Evolutionary conservation across 179 eudicot species (phyloP).

Genomic region (Vitellaria paradoxa): DNA sequence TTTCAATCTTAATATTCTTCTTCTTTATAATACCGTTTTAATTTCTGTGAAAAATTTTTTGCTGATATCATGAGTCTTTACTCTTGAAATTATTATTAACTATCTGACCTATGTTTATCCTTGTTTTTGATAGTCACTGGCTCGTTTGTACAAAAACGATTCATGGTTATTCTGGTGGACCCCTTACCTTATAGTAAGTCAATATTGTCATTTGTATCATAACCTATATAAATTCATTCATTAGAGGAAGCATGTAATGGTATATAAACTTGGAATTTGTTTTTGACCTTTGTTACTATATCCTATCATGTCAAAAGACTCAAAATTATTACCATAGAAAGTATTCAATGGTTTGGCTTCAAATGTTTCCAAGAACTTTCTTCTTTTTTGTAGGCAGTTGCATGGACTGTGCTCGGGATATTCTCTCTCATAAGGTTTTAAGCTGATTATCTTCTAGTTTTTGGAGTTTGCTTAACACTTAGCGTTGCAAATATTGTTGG

Average conservation of each 20-base stretch:
- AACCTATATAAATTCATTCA: not conserved
- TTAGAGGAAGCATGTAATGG: not conserved
- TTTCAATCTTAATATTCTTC: not conserved
- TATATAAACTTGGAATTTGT: not conserved
- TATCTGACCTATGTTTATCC: not conserved
- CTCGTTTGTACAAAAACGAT: constrained; percentile 94
- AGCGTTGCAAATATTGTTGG: constrained; percentile 86
- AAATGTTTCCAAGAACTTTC: not conserved
- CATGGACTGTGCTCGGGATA: constrained; percentile 71
- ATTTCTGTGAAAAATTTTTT: not conserved
- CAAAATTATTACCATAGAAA: not conserved
- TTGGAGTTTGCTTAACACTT: constrained; percentile 90
- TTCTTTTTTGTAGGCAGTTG: constrained; percentile 61
- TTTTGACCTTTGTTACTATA: not conserved
- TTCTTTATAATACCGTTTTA: not conserved
- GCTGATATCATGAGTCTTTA: not conserved
- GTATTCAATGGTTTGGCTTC: not conserved
- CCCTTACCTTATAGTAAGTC: constrained; percentile 73
- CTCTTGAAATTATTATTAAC: not conserved
- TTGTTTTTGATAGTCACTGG: constrained; percentile 56
- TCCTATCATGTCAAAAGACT: not conserved
- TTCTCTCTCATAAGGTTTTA: constrained; percentile 90
- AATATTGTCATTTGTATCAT: not conserved
- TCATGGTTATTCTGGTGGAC: constrained; percentile 99
- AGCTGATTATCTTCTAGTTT: constrained; percentile 88